phyloP scores from a whole-genome alignment of 2,329 filamentous ascomycete genomes.

The Malbranchea cinnamomea region DNA sequence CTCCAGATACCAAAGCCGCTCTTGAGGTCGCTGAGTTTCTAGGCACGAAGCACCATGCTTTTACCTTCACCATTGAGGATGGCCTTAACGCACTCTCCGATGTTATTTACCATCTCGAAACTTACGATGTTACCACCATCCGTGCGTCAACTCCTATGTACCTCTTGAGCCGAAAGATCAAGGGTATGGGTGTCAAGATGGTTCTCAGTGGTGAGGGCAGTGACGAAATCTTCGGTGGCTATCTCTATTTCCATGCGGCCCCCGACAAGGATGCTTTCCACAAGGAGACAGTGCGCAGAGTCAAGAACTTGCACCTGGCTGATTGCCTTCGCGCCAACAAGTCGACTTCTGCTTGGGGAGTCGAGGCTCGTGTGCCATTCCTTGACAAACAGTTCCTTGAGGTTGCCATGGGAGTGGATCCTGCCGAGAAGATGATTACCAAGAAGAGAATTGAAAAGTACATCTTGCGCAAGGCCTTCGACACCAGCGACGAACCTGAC shows the following conservation, averaged over 20 bases:
- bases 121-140: slow-evolving; percentile 96
- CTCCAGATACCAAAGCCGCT: slow-evolving; percentile 84
- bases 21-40: slow-evolving; percentile 91
- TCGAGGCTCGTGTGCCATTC: slow-evolving; percentile 96
- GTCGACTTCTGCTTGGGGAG: slow-evolving; percentile 93
- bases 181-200: slow-evolving; percentile 99
- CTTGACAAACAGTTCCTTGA: slow-evolving; percentile 96
- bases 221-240: slow-evolving; percentile 96
- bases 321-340: slow-evolving; percentile 98
- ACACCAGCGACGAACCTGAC: slow-evolving; percentile 73
- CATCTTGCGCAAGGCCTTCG: slow-evolving; percentile 94
- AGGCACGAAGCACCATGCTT: slow-evolving; percentile 93
- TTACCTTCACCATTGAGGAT: slow-evolving; percentile 96
- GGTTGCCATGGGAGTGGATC: slow-evolving; percentile 83
- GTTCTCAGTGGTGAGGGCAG: slow-evolving; percentile 92
- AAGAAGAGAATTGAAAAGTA: slow-evolving; percentile 89
- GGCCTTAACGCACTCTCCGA: slow-evolving; percentile 92
- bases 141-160: slow-evolving; percentile 98
- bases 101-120: slow-evolving; percentile 95
- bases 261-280: slow-evolving; percentile 89
- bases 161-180: slow-evolving; percentile 93
- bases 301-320: slow-evolving; percentile 93
- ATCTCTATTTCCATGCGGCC: slow-evolving; percentile 95
- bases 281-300: slow-evolving; percentile 79
- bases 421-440: slow-evolving; percentile 88